These are phyloP conservation scores for Blastomyces silverae DNA, from an alignment of 2,329 filamentous ascomycete genomes.

Conservation along the genomic window DNA sequence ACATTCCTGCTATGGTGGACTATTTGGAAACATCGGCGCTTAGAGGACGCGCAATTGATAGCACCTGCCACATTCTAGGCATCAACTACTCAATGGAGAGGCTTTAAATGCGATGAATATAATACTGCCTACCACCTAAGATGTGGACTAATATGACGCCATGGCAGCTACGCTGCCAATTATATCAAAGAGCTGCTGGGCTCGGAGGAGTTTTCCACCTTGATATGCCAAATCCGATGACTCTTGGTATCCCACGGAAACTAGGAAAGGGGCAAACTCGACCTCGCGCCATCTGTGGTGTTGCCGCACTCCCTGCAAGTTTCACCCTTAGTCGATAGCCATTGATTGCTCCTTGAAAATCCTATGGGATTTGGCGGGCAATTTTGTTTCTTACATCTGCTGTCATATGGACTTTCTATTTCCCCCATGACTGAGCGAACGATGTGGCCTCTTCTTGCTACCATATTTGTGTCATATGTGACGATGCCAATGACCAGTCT, in stretches of 20 bases:
- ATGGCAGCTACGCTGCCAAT: neutral
- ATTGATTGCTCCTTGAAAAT: neutral
- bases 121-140: conserved; percentile 9
- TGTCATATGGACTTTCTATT: neutral
- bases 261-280: neutral
- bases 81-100: conserved; percentile 1
- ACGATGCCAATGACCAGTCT: neutral
- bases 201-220: conserved; percentile 6
- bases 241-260: neutral
- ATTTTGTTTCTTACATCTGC: too few species aligned
- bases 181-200: conserved; percentile 13
- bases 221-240: conserved; percentile 1
- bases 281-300: neutral
- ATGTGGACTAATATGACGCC: conserved; percentile 13
- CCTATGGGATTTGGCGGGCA: neutral
- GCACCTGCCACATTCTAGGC: conserved; percentile 13
- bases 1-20: conserved; percentile 19
- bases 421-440: neutral
- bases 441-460: neutral
- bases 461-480: neutral
- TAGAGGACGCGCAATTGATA: conserved; percentile 11
- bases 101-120: conserved; percentile 7
- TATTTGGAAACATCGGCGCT: conserved; percentile 18
- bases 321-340: neutral
- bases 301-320: neutral